A percentile compares a stretch with the other conserved stretches of the same genome.
Conservation (phyloP, 805 yeast genomes). For the Ogataea philodendri region DNA sequence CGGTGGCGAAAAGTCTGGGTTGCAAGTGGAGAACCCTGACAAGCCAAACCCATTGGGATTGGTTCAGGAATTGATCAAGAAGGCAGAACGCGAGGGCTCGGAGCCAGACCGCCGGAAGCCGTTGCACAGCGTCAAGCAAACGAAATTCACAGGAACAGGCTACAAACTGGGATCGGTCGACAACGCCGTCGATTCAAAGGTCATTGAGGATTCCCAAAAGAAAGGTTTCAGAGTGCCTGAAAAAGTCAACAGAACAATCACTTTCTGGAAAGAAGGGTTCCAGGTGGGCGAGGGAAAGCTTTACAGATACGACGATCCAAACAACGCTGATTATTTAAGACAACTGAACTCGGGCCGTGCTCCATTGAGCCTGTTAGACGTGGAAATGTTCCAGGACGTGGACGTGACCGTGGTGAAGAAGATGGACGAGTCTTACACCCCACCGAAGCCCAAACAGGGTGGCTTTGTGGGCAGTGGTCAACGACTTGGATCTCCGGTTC, state of each 20-base stretch:
- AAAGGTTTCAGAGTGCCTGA: slow-evolving; percentile 25
- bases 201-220: slow-evolving; percentile 29
- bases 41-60: slow-evolving; percentile 41
- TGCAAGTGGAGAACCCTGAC: slow-evolving; percentile 75
- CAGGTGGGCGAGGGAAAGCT: slow-evolving; percentile 90
- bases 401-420: slow-evolving; percentile 84
- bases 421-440: slow-evolving; percentile 72
- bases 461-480: slow-evolving; percentile 82
- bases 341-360: slow-evolving; percentile 90
- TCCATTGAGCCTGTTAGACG: slow-evolving; percentile 78
- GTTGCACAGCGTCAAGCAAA: slow-evolving; percentile 26
- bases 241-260: slow-evolving; percentile 74
- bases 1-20: slow-evolving; percentile 72
- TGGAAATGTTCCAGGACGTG: slow-evolving; percentile 87
- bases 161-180: slow-evolving; percentile 50
- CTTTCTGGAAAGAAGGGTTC: slow-evolving; percentile 96
- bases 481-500: slow-evolving; percentile 86
- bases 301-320: slow-evolving; percentile 87
- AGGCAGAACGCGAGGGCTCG: slow-evolving; percentile 63
- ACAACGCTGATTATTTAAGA: slow-evolving; percentile 71
- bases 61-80: slow-evolving; percentile 58
- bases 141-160: slow-evolving; percentile 49
- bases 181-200: slow-evolving; percentile 34
- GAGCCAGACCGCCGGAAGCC: slow-evolving; percentile 39
- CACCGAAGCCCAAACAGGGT: slow-evolving; percentile 44